These are phyloP conservation scores for Pythium biforme DNA, from an alignment of 352 stramenopile species.

Conservation along the genomic window DNA sequence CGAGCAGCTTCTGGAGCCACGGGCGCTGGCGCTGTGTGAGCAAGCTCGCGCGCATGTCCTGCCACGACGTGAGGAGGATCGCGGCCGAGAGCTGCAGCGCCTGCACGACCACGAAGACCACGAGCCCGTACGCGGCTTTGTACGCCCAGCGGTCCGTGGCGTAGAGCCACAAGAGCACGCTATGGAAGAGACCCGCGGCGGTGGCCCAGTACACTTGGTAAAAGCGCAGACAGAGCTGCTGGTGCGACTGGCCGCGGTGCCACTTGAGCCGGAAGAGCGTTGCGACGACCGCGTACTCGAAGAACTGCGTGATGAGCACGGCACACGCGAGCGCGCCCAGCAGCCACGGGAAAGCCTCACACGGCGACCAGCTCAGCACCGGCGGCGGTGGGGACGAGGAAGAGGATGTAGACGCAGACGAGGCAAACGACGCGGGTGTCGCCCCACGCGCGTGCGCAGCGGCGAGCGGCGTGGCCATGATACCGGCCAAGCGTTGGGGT, in stretches of 20 bases:
- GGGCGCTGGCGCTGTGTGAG: slow-evolving; percentile 24
- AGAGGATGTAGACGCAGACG: not conserved
- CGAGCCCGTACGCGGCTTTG: slow-evolving; percentile 46
- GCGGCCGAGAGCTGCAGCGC: slow-evolving; percentile 52
- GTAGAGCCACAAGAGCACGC: slow-evolving; percentile 55
- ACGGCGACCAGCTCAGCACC: slow-evolving; percentile 21
- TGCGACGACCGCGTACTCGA: slow-evolving; percentile 57
- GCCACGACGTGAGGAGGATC: slow-evolving; percentile 57
- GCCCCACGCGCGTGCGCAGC: not conserved
- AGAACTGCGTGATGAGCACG: slow-evolving; percentile 65
- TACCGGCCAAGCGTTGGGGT: not conserved
- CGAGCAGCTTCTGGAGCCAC: slow-evolving; percentile 26
- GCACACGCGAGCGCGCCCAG: slow-evolving; percentile 39
- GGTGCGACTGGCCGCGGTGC: slow-evolving; percentile 35
- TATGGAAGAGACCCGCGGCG: slow-evolving; percentile 39
- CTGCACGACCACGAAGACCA: slow-evolving; percentile 55
- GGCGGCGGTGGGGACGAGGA: not conserved
- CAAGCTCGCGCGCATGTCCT: slow-evolving; percentile 38
- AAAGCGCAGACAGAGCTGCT: slow-evolving; percentile 43
- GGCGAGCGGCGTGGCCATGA: not conserved
- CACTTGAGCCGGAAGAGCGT: slow-evolving; percentile 54
- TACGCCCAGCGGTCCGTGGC: slow-evolving; percentile 48
- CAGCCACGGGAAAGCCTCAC: slow-evolving; percentile 28
- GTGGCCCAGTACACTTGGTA: slow-evolving; percentile 71
- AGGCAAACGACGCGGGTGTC: not conserved